phyloP scores from a whole-genome alignment of 768 basidiomycete species.

The Mycena latifolia region DNA sequence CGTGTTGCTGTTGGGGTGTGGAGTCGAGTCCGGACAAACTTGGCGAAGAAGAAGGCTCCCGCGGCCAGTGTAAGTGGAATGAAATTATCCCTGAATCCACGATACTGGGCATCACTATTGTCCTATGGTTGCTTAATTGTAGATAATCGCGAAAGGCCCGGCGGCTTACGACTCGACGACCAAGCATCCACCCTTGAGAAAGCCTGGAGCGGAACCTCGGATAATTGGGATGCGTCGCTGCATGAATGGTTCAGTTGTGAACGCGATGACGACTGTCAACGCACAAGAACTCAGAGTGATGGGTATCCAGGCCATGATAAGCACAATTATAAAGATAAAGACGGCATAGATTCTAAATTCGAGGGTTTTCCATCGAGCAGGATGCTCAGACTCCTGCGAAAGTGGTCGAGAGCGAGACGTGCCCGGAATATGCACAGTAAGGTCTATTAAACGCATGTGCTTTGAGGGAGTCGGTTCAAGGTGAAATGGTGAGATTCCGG shows the following conservation, averaged over 20 bases:
- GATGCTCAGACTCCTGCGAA: constrained; percentile 43
- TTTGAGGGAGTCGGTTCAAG: constrained; percentile 27
- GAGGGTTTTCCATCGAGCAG: constrained; percentile 78
- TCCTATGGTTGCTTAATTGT: constrained; percentile 66
- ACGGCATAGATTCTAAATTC: constrained; percentile 87
- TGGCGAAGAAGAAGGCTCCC: constrained; percentile 59
- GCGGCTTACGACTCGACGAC: not conserved
- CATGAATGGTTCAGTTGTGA: not conserved
- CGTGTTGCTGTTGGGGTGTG: constrained; percentile 33
- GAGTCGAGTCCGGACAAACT: constrained; percentile 16
- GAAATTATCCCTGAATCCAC: constrained; percentile 86
- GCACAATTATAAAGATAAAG: constrained; percentile 70
- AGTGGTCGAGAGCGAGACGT: constrained; percentile 42
- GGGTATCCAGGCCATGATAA: constrained; percentile 83
- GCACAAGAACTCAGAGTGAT: constrained; percentile 54
- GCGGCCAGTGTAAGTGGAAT: constrained; percentile 66
- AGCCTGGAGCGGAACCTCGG: not conserved
- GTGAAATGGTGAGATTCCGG: constrained; percentile 27
- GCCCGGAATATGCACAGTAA: constrained; percentile 70
- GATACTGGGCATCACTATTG: constrained; percentile 92
- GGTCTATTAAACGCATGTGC: constrained; percentile 49
- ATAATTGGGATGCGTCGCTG: not conserved
- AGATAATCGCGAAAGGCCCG: not conserved
- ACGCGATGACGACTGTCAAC: not conserved
- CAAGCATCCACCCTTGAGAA: not conserved